Evolutionary conservation across 345 rosid genomes (phyloP), one percentile per base, ranked within the genome.

Genomic region (Noccaea bulbosa): DNA sequence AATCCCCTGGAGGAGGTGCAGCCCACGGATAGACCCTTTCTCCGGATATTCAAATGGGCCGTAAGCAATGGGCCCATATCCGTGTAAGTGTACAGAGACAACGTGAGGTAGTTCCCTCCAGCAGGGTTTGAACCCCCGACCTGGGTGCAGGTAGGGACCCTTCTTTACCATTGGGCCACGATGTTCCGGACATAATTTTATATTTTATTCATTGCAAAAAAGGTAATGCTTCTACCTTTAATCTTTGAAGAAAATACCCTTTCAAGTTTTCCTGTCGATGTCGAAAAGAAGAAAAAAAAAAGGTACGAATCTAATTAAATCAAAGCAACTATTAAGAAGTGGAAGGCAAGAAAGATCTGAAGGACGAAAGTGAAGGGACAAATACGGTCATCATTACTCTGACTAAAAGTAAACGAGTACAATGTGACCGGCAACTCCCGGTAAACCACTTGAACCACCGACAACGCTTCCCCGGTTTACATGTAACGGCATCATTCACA

Each of bases 381-480:
- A 61, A 24, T 37, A 68, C 30, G 37, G 62, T 62, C 74, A 68
- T 58, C 67, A 73, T 65, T 40, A 60, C 24, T 39, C 65, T 40
- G 40, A 46, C 27, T 12, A 7, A 75, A 74, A 61, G 73, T 16
- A 57, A 57, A 40, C 12, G 22, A 73, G 66, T 48, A 38, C 57
- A 61, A 68, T 24, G 35, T 67, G 69, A 74, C 78, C 50, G 78
- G 32, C 7, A 1, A 61, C 53, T 44, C 38, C 73, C 69, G 48
- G 78, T 74, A 14, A 60, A 51, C 51, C 49, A 40, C 50, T 41
- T 46, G 58, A 53, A 37, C 78, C 78, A 75, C 78, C 78, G 70
- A 75, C 78, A 75, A 54, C 61, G 30, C 56, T 68, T 37, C 64
- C 73, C 73, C 37, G 71, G 71, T 73, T 65, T 50, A 65, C 51